These are phyloP conservation scores for Cercospora brassicicola DNA, from an alignment of 2,329 filamentous ascomycete species.

Conservation along the genomic window DNA sequence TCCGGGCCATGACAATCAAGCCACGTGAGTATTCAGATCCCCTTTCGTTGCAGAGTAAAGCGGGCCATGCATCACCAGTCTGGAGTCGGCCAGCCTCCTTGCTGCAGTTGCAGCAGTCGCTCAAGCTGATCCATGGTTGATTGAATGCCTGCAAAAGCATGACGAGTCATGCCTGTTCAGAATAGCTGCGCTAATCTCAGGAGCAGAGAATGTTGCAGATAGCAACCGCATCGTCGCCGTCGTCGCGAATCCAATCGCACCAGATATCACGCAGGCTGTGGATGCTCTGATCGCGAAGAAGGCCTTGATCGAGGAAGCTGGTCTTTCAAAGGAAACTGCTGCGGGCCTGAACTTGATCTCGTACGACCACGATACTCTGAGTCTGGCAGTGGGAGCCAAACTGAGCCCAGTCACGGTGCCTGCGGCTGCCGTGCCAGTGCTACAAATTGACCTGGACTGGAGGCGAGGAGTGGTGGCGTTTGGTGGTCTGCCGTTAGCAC, in stretches of 20 bases:
- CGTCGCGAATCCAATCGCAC: conserved; percentile 27
- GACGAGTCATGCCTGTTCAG: background rate
- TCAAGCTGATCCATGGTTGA: background rate
- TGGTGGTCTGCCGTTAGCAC: conserved; percentile 25
- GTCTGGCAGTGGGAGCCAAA: conserved; percentile 26
- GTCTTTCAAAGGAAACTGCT: conserved; percentile 27
- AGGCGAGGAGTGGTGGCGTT: conserved; percentile 26
- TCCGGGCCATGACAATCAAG: conserved; percentile 28
- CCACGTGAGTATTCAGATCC: conserved; percentile 20
- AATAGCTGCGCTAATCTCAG: background rate
- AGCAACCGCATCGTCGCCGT: conserved; percentile 29
- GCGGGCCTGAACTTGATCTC: conserved; percentile 25
- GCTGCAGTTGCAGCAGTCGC: background rate
- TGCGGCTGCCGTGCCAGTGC: conserved; percentile 22
- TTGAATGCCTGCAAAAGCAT: background rate
- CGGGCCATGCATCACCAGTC: too few species aligned
- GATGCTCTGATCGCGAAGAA: conserved; percentile 29
- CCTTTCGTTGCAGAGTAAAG: background rate
- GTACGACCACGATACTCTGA: conserved; percentile 28
- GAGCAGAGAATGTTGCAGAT: conserved; percentile 21
- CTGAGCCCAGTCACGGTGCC: conserved; percentile 25
- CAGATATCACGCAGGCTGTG: conserved; percentile 28
- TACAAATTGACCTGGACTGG: conserved; percentile 28
- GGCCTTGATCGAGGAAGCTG: conserved; percentile 23
- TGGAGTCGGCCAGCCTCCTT: too few species aligned